Percentiles rank a stretch among this genome's conserved stretches.
phyloP scores from a whole-genome alignment of 306 rosid genomes.

The Prunus campanulata region DNA sequence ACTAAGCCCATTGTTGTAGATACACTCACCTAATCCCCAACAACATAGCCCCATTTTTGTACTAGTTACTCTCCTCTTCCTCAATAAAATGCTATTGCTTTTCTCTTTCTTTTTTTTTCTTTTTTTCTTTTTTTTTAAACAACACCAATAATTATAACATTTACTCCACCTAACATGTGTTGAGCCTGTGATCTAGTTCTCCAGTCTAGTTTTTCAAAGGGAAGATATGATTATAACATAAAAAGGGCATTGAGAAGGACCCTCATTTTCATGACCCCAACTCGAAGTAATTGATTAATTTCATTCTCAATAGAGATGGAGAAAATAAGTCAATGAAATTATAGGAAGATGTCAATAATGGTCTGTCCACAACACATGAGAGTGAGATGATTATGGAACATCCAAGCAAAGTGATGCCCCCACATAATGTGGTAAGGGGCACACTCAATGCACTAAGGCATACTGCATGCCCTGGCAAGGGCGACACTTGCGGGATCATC shows the following conservation, averaged over 20 bases:
- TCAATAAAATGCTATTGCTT: no score
- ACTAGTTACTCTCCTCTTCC: no score
- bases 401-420: constrained; percentile 1
- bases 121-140: no score
- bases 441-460: background rate
- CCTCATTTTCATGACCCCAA: background rate
- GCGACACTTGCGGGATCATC: background rate
- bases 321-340: background rate
- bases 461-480: background rate
- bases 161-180: background rate
- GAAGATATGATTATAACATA: background rate
- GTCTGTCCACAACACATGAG: background rate
- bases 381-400: background rate
- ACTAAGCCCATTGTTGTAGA: rapidly evolving
- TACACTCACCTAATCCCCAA: no score
- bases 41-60: no score
- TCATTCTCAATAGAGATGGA: background rate
- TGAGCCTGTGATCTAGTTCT: no score
- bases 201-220: background rate
- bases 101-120: no score
- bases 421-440: background rate
- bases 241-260: background rate
- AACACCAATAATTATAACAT: background rate
- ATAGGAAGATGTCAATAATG: background rate
- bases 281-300: background rate